These are phyloP conservation scores for Massarina eburnea DNA, from an alignment of 2,329 filamentous ascomycete genomes.

Conservation along the genomic window DNA sequence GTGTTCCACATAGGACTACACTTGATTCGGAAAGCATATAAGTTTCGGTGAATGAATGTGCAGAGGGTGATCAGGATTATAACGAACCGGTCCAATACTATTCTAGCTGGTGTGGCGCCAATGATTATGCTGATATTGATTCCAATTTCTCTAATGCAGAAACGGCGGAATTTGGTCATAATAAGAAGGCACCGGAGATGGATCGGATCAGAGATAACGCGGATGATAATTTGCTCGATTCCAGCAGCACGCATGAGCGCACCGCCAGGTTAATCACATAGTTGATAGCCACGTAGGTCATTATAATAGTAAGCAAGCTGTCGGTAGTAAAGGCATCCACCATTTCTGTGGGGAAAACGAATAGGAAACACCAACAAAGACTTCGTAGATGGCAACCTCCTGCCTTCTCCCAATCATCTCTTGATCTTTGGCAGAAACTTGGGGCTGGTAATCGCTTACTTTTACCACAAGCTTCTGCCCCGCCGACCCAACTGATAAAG, in stretches of 20 bases:
- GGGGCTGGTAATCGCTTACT: conserved; percentile 39
- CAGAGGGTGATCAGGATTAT: conserved; percentile 46
- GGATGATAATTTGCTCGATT: conserved; percentile 52
- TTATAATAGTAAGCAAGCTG: conserved; percentile 51
- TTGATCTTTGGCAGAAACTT: conserved; percentile 31
- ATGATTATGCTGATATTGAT: conserved; percentile 55
- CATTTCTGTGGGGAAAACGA: conserved; percentile 55
- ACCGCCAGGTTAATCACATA: conserved; percentile 48
- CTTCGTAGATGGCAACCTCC: conserved; percentile 42
- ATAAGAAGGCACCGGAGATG: conserved; percentile 56
- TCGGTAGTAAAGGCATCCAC: conserved; percentile 51
- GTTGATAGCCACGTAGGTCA: conserved; percentile 51
- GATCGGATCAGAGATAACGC: conserved; percentile 54
- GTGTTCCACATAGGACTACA: conserved; percentile 57
- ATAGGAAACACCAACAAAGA: conserved; percentile 53
- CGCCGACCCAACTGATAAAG: conserved; percentile 50
- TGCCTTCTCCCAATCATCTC: conserved; percentile 40
- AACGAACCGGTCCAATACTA: conserved; percentile 52
- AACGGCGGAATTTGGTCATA: conserved; percentile 54
- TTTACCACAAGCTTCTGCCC: conserved; percentile 51
- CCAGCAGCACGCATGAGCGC: conserved; percentile 49
- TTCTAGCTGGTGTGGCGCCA: conserved; percentile 49
- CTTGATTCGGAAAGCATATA: conserved; percentile 52
- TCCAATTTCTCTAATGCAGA: conserved; percentile 53
- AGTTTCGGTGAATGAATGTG: conserved; percentile 46